Percentiles rank a stretch among this genome's conserved stretches.
Conservation (phyloP, 108 stramenopile species). For the Conticribra guillardii region DNA sequence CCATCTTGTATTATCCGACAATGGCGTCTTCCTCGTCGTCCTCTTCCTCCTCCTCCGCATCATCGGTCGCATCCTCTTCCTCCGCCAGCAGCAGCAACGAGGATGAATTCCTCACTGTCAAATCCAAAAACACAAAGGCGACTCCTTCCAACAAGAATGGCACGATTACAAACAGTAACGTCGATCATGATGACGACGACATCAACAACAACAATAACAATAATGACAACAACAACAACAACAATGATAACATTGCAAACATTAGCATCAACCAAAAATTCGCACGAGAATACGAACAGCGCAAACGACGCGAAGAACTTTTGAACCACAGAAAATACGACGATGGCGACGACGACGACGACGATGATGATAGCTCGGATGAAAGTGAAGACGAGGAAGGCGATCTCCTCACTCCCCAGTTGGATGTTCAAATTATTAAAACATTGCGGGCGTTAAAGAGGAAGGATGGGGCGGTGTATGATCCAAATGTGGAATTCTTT, state of each 20-base stretch:
- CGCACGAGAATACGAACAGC: slow-evolving; percentile 69
- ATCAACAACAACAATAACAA: slow-evolving; percentile 3
- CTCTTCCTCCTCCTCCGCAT: background rate
- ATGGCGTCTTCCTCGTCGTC: slow-evolving; percentile 18
- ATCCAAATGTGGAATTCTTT: slow-evolving; percentile 70
- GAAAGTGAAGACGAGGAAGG: slow-evolving; percentile 81
- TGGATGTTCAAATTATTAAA: slow-evolving; percentile 80
- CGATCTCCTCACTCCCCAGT: slow-evolving; percentile 64
- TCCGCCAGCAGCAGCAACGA: slow-evolving; percentile 13
- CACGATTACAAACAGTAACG: no score
- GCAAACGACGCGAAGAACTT: slow-evolving; percentile 81
- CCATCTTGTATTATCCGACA: no score
- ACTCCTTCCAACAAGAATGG: no score
- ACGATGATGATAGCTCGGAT: slow-evolving; percentile 52
- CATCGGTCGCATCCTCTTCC: background rate
- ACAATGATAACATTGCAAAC: slow-evolving; percentile 6
- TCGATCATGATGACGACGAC: no score
- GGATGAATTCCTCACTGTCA: slow-evolving; percentile 7
- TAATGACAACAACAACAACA: background rate
- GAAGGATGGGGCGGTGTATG: slow-evolving; percentile 82
- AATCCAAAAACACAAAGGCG: slow-evolving; percentile 16
- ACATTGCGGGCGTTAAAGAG: slow-evolving; percentile 78
- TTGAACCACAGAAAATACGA: slow-evolving; percentile 33
- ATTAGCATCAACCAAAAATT: slow-evolving; percentile 69
- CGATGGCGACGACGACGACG: slow-evolving; percentile 52